Percentiles rank a stretch among this genome's conserved stretches.
These are phyloP conservation scores for Zygoascus ofunaensis DNA, from an alignment of 805 yeast species.

Conservation along the genomic window DNA sequence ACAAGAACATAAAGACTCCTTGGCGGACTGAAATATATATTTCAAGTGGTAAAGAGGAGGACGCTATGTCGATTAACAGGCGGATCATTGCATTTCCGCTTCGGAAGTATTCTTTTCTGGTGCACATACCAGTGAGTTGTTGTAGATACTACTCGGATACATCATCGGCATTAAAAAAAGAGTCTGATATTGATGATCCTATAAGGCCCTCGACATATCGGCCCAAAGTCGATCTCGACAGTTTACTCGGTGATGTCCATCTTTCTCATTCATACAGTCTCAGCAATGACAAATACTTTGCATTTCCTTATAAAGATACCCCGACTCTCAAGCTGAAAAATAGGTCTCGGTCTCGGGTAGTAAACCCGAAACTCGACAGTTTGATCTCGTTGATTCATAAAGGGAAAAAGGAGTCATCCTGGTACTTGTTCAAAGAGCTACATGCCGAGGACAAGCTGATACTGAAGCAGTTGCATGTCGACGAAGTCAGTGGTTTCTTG, in stretches of 20 bases:
- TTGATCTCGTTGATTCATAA: background rate
- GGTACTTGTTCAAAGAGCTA: slow-evolving; percentile 11
- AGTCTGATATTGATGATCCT: no score
- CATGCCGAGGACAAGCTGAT: slow-evolving; percentile 6
- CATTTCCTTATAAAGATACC: background rate
- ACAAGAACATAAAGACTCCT: no score
- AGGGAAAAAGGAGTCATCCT: slow-evolving; percentile 6
- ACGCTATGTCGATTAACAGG: no score
- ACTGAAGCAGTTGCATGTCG: slow-evolving; percentile 5
- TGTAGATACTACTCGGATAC: no score
- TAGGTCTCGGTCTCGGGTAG: background rate
- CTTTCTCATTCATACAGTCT: background rate
- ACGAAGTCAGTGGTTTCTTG: slow-evolving; percentile 6
- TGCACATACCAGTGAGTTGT: no score
- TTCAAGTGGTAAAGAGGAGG: no score
- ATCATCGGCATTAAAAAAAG: no score
- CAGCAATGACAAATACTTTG: background rate
- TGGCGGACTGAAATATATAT: no score
- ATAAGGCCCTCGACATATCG: background rate
- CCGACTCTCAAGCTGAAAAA: background rate
- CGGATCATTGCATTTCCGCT: no score
- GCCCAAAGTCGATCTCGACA: background rate
- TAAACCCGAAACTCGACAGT: background rate
- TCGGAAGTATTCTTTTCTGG: no score
- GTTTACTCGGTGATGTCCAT: background rate